Percentiles rank a stretch among this genome's conserved stretches.
phyloP scores from a whole-genome alignment of 305 asterid species.

The Solanum hybrid region DNA sequence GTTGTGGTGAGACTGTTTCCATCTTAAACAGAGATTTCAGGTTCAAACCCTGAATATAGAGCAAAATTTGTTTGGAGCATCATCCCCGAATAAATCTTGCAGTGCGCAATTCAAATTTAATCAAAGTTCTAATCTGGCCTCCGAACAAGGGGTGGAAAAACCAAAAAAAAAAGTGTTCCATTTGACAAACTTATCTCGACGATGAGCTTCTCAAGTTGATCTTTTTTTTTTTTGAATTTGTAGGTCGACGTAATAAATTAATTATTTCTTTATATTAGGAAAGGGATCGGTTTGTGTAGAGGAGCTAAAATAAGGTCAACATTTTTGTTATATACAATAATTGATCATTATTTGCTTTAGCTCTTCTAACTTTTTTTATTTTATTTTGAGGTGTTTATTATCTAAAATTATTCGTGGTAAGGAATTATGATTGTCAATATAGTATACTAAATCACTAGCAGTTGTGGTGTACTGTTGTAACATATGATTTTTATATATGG shows the following conservation, averaged over 20 bases:
- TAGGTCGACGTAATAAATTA: not conserved
- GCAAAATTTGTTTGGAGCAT: no score
- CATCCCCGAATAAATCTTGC: accelerated
- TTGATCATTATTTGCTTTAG: not conserved
- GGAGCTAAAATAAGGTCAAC: not conserved
- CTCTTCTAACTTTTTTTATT: not conserved
- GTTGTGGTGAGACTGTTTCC: not conserved
- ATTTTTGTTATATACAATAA: not conserved
- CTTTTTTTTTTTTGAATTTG: no score
- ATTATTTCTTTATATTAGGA: not conserved
- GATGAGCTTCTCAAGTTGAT: not conserved
- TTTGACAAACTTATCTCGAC: not conserved
- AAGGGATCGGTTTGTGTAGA: not conserved
- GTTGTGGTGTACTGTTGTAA: no score
- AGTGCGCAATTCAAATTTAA: no score
- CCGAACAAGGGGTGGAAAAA: accelerated
- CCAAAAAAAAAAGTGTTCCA: no score
- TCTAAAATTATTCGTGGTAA: not conserved
- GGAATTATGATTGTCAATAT: not conserved
- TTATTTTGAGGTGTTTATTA: not conserved
- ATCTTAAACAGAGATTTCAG: accelerated
- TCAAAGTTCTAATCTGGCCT: accelerated
- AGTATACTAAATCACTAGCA: no score
- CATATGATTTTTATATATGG: not conserved
- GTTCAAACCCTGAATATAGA: accelerated